phyloP scores from a whole-genome alignment of 2,329 filamentous ascomycete genomes.

The Zymoseptoria passerinii region DNA sequence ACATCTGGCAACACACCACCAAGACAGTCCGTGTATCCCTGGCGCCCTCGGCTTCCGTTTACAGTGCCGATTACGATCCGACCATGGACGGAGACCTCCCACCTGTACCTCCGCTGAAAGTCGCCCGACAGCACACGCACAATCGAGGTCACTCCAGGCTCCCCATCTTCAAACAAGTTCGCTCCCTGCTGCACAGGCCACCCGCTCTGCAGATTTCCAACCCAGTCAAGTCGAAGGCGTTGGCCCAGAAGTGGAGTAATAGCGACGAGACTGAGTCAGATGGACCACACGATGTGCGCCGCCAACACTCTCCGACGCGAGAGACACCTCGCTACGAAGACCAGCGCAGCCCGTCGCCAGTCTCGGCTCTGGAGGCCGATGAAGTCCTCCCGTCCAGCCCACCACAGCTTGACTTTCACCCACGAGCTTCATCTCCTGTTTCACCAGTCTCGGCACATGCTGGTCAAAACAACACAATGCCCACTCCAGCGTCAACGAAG shows the following conservation, averaged over 20 bases:
- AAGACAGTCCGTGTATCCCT: slow-evolving; percentile 23
- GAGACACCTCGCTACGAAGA: slow-evolving; percentile 1
- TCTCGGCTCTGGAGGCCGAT: slow-evolving; percentile 19
- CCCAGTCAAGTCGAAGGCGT: slow-evolving; percentile 16
- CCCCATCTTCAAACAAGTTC: slow-evolving; percentile 29
- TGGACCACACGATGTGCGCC: slow-evolving; percentile 6
- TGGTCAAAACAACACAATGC: slow-evolving; percentile 5
- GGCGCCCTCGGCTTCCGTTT: slow-evolving; percentile 26
- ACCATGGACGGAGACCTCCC: neutral
- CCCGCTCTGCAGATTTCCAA: slow-evolving; percentile 11
- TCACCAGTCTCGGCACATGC: slow-evolving; percentile 20
- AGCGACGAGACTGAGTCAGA: neutral
- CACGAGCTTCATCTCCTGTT: slow-evolving; percentile 13
- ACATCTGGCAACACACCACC: neutral
- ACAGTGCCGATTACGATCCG: slow-evolving; percentile 30
- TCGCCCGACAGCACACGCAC: neutral
- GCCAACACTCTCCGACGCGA: slow-evolving; percentile 1
- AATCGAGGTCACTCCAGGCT: slow-evolving; percentile 17
- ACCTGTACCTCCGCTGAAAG: neutral
- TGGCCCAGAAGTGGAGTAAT: slow-evolving; percentile 5
- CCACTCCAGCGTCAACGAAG: neutral
- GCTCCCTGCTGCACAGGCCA: slow-evolving; percentile 27
- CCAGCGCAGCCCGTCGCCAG: slow-evolving; percentile 11
- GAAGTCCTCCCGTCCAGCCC: slow-evolving; percentile 10
- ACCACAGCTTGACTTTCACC: slow-evolving; percentile 7